Evolutionary conservation across 1,139 yeast species (phyloP), one percentile per base, ranked within the genome.

Genomic region (Diutina sp.): DNA sequence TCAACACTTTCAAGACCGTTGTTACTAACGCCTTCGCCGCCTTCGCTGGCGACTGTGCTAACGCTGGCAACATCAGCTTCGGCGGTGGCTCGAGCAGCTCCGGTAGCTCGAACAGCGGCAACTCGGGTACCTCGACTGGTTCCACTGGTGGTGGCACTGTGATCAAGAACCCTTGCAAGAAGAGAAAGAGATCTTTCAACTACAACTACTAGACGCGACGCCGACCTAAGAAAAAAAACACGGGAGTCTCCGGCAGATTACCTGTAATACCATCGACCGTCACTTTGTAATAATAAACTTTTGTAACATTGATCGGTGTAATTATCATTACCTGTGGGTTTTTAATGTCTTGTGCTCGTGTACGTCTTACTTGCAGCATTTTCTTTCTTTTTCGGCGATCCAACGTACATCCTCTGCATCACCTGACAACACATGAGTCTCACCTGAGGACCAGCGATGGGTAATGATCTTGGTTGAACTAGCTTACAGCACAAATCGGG

Each of bases 11-110:
- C 61, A 67, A 72, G 65, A 68, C 76, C 25, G 73, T 75, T 57
- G 68, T 72, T 58, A 72, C 72, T 59, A 76, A 72, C 59, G 78
- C 79, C 47, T 73, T 76, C 65, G 77, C 77, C 61, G 79, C 79
- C 60, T 77, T 77, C 50, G 67, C 70, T 58, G 75, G 75, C 58
- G 64, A 72, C 56, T 76, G 80, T 72, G 70, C 66, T 53, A 72
- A 70, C 12, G 32, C 12, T n/a, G 35, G 30, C 9, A 21, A 14
- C 25, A 25, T 30, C 16, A 28, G 35, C 30, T 28, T 18, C 21
- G 46, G 46, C 6, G 11, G 38, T 12, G 51, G 51, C 57, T 59
- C 67, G 28, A 62, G 73, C 12, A 65, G 70, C 57, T 62, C 71
- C 46, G 69, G 73, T 55, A 57, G 69, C 21, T 60, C 60, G 46